Conservation (phyloP, 2,329 filamentous ascomycete species). For the Aspergillus nomiae region DNA sequence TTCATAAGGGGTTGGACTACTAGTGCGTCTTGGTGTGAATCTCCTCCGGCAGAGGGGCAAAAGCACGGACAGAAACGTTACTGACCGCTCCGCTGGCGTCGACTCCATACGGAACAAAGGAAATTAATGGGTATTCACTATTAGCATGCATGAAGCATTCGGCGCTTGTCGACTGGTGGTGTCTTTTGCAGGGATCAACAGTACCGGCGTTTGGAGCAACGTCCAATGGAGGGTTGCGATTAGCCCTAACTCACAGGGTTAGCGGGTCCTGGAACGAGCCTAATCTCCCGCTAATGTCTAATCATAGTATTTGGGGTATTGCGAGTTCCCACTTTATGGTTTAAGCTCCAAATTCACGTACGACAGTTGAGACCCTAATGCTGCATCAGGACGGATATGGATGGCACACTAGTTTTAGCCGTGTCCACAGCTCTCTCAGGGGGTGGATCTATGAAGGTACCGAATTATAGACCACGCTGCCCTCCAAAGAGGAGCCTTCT, state of each 20-base stretch:
- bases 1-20: not conserved
- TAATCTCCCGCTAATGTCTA: conserved; percentile 4
- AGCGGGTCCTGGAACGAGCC: not conserved
- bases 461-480: not conserved
- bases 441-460: not conserved
- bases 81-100: not conserved
- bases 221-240: not conserved
- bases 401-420: not conserved
- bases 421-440: not conserved
- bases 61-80: not conserved
- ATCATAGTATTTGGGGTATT: not conserved
- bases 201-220: not conserved
- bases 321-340: not conserved
- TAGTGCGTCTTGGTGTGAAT: not conserved
- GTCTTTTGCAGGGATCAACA: not conserved
- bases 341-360: not conserved
- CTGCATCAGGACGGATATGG: not conserved
- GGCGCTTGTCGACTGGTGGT: not conserved
- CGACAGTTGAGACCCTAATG: not conserved
- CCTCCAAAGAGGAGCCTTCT: not conserved
- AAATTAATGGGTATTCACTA: too few relatives aligned
- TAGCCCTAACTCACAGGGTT: not conserved
- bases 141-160: not conserved
- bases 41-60: not conserved
- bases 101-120: not conserved